These are phyloP conservation scores for Hemisphaericaspora xylanilytica DNA, from an alignment of 1,139 yeast genomes.

Conservation along the genomic window DNA sequence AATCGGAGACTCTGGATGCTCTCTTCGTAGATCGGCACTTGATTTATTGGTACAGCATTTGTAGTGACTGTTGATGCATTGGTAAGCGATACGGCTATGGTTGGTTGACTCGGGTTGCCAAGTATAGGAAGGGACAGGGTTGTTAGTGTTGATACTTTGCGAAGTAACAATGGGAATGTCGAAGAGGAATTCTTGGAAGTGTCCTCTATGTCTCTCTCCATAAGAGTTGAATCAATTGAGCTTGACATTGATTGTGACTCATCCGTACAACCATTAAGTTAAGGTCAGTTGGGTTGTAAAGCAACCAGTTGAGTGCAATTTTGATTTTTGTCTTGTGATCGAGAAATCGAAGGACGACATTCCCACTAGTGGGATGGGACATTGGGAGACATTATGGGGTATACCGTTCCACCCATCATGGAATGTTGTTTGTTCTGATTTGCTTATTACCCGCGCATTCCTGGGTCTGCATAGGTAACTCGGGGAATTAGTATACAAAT, in stretches of 20 bases:
- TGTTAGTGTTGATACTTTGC: background rate
- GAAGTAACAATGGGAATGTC: background rate
- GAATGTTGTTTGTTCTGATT: no score
- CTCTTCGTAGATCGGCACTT: background rate
- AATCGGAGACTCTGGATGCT: constrained; percentile 1
- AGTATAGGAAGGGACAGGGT: constrained; percentile 1
- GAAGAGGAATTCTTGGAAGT: background rate
- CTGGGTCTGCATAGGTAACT: no score
- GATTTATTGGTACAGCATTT: background rate
- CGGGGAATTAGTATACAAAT: no score
- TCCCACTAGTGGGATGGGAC: no score
- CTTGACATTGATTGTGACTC: no score
- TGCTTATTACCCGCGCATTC: no score
- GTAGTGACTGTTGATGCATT: background rate
- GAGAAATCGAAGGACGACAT: no score
- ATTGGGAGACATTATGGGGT: no score
- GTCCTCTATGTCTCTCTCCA: constrained; percentile 1
- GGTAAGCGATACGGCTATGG: constrained; percentile 2
- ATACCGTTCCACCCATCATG: no score
- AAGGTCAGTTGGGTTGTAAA: background rate
- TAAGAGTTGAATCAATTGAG: background rate
- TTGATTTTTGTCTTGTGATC: no score
- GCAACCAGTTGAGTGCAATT: background rate
- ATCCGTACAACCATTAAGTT: background rate
- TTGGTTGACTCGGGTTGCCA: constrained; percentile 2